Evolutionary conservation across 257 asterid genomes (phyloP).

Genomic region (Petunia axillaris): DNA sequence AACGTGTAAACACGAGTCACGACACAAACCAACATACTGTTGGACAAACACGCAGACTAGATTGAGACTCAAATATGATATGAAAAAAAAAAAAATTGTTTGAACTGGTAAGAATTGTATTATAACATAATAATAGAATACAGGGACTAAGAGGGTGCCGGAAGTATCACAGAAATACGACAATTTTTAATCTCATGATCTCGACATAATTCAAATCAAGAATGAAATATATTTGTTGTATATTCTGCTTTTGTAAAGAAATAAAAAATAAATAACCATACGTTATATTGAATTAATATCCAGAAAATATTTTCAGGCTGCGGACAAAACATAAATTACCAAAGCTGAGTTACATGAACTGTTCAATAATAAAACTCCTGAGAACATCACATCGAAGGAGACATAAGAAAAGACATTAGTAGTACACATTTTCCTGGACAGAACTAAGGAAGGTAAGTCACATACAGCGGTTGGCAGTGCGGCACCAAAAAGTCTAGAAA

Average conservation of each 20-base stretch:
- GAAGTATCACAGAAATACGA: too few species aligned
- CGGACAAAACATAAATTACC: not conserved
- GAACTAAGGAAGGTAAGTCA: slow-evolving; percentile 16
- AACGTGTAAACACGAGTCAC: not conserved
- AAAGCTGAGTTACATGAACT: not conserved
- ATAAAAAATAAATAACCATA: too few species aligned
- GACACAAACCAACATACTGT: slow-evolving; percentile 15
- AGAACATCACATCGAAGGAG: slow-evolving; percentile 13
- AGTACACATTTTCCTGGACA: slow-evolving; percentile 1
- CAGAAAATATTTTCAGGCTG: not conserved
- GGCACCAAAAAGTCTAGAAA: slow-evolving; percentile 63
- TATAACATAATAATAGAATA: too few species aligned
- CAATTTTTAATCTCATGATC: not conserved
- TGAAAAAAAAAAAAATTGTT: too few species aligned
- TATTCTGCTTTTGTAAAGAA: too few species aligned
- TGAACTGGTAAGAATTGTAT: too few species aligned
- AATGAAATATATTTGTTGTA: too few species aligned
- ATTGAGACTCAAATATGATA: not conserved
- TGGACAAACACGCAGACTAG: not conserved
- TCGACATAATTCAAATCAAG: not conserved
- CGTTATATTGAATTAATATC: too few species aligned
- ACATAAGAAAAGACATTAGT: not conserved
- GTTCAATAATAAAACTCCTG: not conserved
- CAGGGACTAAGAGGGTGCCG: too few species aligned
- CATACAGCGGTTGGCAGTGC: slow-evolving; percentile 75